A percentile compares a stretch with the other conserved stretches of the same genome.
Conservation (phyloP, 2,329 filamentous ascomycete species). For the Rutstroemia sp. region DNA sequence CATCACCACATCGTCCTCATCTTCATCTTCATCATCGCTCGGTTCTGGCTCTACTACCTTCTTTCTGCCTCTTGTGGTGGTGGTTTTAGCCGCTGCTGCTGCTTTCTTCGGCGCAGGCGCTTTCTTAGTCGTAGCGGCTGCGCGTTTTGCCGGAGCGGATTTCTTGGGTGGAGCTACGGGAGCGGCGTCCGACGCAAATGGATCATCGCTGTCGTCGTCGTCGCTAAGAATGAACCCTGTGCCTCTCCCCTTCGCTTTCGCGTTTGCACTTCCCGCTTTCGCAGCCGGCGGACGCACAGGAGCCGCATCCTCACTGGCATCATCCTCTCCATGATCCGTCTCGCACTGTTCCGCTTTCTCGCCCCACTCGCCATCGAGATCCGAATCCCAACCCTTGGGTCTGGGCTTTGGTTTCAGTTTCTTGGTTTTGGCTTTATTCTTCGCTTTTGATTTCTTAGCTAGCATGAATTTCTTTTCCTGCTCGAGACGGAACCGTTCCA, state of each 20-base stretch:
- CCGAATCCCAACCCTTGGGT: constrained; percentile 80
- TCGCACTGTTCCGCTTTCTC: constrained; percentile 41
- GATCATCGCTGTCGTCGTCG: constrained; percentile 47
- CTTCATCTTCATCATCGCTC: constrained; percentile 39
- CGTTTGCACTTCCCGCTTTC: constrained; percentile 14
- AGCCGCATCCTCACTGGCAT: constrained; percentile 39
- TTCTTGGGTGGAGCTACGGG: background rate
- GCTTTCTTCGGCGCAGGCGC: constrained; percentile 32
- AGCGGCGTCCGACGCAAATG: constrained; percentile 18
- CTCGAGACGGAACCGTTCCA: constrained; percentile 63
- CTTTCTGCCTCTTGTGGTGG: constrained; percentile 37
- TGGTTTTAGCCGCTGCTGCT: constrained; percentile 31
- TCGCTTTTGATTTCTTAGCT: constrained; percentile 47
- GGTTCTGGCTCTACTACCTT: constrained; percentile 28
- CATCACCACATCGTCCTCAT: constrained; percentile 40
- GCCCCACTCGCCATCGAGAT: constrained; percentile 79
- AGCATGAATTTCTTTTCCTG: constrained; percentile 64
- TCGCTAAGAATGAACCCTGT: constrained; percentile 17
- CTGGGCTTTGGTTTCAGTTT: constrained; percentile 61
- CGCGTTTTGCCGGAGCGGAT: constrained; percentile 28
- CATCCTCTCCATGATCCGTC: constrained; percentile 22
- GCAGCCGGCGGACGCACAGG: constrained; percentile 27
- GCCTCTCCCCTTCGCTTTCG: background rate
- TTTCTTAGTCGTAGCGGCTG: constrained; percentile 32
- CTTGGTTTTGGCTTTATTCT: constrained; percentile 25